A percentile compares a stretch with the other conserved stretches of the same genome.
Evolutionary conservation across 176 grass and related monocot genomes (phyloP).

Genomic region (Lolium rigidum): DNA sequence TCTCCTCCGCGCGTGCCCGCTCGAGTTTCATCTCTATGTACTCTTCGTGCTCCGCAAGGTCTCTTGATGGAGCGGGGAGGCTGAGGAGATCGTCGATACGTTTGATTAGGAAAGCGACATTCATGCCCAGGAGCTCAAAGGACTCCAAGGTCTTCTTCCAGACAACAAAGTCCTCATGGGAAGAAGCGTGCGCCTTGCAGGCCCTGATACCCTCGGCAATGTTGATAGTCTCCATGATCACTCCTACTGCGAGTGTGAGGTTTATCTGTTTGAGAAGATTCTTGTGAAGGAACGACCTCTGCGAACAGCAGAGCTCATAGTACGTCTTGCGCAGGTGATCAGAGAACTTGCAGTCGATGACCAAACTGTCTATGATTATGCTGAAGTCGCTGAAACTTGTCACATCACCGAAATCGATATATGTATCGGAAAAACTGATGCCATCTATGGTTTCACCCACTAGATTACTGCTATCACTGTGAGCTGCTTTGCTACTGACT

Average conservation of each 20-base stretch:
- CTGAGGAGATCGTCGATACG: constrained; percentile 9
- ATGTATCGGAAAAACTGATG: constrained; percentile 40
- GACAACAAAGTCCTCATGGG: constrained; percentile 15
- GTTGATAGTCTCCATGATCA: constrained; percentile 54
- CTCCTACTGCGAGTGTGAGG: constrained; percentile 34
- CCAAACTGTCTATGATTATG: constrained; percentile 41
- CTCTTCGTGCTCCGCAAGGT: neutral
- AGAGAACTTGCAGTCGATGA: constrained; percentile 45
- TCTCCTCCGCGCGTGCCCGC: neutral
- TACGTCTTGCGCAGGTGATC: constrained; percentile 35
- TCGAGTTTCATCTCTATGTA: constrained; percentile 21
- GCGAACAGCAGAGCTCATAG: constrained; percentile 49
- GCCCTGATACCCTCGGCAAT: constrained; percentile 45
- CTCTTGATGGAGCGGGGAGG: neutral
- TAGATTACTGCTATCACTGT: neutral
- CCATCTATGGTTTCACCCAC: constrained; percentile 23
- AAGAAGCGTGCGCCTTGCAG: neutral
- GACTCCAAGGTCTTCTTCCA: constrained; percentile 58
- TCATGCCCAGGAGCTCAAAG: constrained; percentile 49
- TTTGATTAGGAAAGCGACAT: constrained; percentile 40
- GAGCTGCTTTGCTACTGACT: constrained; percentile 3
- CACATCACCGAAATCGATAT: constrained; percentile 7
- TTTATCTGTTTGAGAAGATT: constrained; percentile 42
- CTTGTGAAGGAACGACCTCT: constrained; percentile 50
- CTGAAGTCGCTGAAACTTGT: constrained; percentile 38